Conservation (phyloP, 441 rosid species). For the Gossypium davidsonii region DNA sequence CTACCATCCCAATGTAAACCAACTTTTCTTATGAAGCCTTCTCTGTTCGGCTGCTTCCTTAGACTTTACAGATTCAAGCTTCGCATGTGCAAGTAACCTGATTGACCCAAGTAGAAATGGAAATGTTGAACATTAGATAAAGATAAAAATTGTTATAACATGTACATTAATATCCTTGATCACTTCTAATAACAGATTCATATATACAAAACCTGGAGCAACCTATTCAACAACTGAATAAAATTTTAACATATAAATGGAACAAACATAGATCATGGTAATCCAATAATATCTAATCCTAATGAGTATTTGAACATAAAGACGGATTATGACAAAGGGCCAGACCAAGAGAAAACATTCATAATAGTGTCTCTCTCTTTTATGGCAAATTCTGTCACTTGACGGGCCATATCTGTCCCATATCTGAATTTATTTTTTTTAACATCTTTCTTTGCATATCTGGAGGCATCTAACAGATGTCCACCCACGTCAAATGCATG, state of each 20-base stretch:
- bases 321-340: background rate
- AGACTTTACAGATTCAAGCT: constrained; percentile 79
- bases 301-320: background rate
- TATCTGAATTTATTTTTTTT: background rate
- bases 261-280: background rate
- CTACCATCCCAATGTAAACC: constrained; percentile 87
- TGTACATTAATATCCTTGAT: background rate
- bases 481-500: background rate
- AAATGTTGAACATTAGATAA: constrained; percentile 7
- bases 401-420: background rate
- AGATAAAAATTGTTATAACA: background rate
- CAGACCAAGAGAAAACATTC: background rate
- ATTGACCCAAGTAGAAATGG: constrained; percentile 15
- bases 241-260: background rate
- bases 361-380: background rate
- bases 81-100: constrained; percentile 99
- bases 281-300: constrained; percentile 3
- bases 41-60: constrained; percentile 94
- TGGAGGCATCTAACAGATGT: background rate
- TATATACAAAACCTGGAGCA: background rate
- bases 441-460: background rate
- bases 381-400: background rate
- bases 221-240: constrained; percentile 1
- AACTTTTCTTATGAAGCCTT: constrained; percentile 63
- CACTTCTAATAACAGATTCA: background rate